Evolutionary conservation across 2,329 filamentous ascomycete genomes (phyloP), one percentile per base, ranked within the genome.

Genomic region (Aplosporella prunicola): DNA sequence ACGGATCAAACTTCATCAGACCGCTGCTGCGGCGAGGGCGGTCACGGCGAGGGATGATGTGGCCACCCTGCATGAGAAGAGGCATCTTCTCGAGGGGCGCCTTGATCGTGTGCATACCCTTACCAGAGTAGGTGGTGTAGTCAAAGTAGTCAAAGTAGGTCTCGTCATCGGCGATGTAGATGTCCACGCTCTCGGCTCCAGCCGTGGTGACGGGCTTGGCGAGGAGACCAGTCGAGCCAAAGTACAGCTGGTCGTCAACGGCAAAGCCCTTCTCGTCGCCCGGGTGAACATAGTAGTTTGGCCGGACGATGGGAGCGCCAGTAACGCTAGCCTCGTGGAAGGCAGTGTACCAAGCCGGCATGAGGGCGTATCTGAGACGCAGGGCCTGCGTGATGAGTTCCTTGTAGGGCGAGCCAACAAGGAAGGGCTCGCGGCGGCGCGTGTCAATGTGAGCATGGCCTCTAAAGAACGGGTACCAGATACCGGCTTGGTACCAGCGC

Each of bases 401-500:
- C 3, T 78, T 84, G 62, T 94, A 87, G 1, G 88, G 87, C 43
- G 91, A 82, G 9, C 83, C 82, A 9, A 80, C 71, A 41, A 96
- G 69, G 56, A 96, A 98, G 3, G 91, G 91, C 64, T 98, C 91
- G 35, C 91, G 82, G 17, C 91, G 82, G 30, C 91, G 85, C 25
- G 91, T 83, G 55, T 98, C 91, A 43, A 96, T 96, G 60, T 98
- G 91, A 5, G 91, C 91, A 57, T 98, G 91, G 2, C 78, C 91
- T 44, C 91, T 84, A 82, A 96, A 93, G 69, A 96, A 98, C 6
- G 91, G 91, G 59, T 96, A 96, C 69, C 93, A 98, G 39, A 85
- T 84, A 44, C 91, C 91, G 22, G 88, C 78, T 62, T 98, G 91
- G 63, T 94, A 98, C 91, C 91, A 98, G 25, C 91, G 79, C 9